These are phyloP conservation scores for Xylariaceae sp. DNA, from an alignment of 2,329 filamentous ascomycete species.

Conservation along the genomic window DNA sequence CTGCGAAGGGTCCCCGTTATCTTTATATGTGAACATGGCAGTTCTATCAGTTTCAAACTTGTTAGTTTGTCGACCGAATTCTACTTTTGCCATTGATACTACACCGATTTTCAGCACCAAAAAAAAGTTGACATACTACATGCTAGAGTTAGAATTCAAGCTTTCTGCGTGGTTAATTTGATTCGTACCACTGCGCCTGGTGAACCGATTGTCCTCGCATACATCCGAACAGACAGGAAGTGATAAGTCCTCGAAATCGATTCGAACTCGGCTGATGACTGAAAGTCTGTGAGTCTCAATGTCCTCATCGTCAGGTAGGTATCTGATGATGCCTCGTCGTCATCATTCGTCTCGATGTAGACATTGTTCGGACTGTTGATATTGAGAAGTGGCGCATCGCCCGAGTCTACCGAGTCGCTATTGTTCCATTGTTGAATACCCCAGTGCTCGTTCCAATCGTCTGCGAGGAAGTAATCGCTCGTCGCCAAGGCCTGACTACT, in stretches of 20 bases:
- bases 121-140: too few relatives aligned
- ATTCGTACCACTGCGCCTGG: slow-evolving; percentile 39
- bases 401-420: slow-evolving; percentile 20
- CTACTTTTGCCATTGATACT: too few relatives aligned
- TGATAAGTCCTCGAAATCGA: slow-evolving; percentile 35
- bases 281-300: slow-evolving; percentile 39
- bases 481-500: slow-evolving; percentile 28
- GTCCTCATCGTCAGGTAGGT: slow-evolving; percentile 49
- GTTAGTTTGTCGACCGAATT: too few relatives aligned
- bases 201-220: slow-evolving; percentile 45
- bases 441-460: slow-evolving; percentile 31
- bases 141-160: too few relatives aligned
- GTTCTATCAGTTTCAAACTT: slow-evolving; percentile 23
- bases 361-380: slow-evolving; percentile 39
- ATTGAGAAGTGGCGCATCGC: slow-evolving; percentile 33
- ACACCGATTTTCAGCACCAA: too few relatives aligned
- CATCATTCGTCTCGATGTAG: slow-evolving; percentile 42
- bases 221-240: slow-evolving; percentile 45
- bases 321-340: slow-evolving; percentile 31
- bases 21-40: slow-evolving; percentile 51
- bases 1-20: slow-evolving; percentile 31
- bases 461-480: slow-evolving; percentile 30
- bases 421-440: slow-evolving; percentile 36
- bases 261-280: slow-evolving; percentile 47
- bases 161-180: too few relatives aligned